These are phyloP conservation scores for Xylariaceae sp. DNA, from an alignment of 2,329 filamentous ascomycete species.

Conservation along the genomic window DNA sequence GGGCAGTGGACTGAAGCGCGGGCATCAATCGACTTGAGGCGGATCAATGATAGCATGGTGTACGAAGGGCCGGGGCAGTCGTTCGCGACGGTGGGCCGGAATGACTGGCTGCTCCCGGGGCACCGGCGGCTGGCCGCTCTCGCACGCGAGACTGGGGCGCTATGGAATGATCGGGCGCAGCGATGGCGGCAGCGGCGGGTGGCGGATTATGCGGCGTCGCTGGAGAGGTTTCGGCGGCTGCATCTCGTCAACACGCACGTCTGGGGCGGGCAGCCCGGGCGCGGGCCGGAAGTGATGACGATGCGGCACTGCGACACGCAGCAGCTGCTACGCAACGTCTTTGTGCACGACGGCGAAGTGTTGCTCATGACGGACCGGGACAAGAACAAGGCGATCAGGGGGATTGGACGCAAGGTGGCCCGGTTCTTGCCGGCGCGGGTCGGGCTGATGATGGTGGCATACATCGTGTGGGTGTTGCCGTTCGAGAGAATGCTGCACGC, in stretches of 20 bases:
- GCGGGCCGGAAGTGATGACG: neutral
- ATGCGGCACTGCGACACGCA: constrained; percentile 1
- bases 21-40: neutral
- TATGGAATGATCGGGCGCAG: neutral
- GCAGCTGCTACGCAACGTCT: neutral
- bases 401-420: neutral
- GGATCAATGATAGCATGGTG: neutral
- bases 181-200: neutral
- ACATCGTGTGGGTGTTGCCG: neutral
- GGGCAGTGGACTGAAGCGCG: neutral
- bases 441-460: neutral
- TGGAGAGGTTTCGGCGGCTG: neutral
- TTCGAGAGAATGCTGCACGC: constrained; percentile 1
- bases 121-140: neutral
- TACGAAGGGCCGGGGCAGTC: neutral
- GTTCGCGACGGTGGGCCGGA: neutral
- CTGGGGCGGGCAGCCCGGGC: constrained; percentile 4
- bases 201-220: neutral
- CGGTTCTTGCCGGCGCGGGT: neutral
- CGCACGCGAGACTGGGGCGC: neutral
- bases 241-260: neutral
- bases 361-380: neutral
- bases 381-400: neutral
- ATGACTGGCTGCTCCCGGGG: neutral
- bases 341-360: neutral